Evolutionary conservation across 2,329 filamentous ascomycete genomes (phyloP), one percentile per base, ranked within the genome.

Genomic region (Ophiostoma sp.): DNA sequence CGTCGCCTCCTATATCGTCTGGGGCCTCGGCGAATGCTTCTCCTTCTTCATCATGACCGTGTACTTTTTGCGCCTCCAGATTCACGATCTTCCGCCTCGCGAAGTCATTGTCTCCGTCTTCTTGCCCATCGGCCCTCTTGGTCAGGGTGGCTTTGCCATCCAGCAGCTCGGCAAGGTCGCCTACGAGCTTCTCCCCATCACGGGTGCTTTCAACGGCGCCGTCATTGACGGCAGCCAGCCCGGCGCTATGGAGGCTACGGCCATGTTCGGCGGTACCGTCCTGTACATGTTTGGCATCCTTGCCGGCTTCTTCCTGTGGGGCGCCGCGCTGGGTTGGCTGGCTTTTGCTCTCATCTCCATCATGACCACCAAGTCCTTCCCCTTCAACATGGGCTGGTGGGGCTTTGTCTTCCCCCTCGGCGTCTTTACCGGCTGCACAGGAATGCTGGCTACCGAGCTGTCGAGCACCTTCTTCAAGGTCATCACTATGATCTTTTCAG

Each of bases 51-150:
- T 92, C 25, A 82, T 93, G 33, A 88, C 88, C 12, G 86, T 93
- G 50, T 93, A 93, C 80, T 92, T 92, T 78, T 88, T 91, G 74
- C 89, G 91, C 12, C 83, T 93, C 11, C 89, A 88, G 3, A 80
- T 93, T 2, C 87, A 93, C 80, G 89, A 89, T 52, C 84, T 93
- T 17, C 91, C 91, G 0, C 87, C 90, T 0, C 85, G 87, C 68
- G 91, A 92, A 78, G 87, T 90, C 61, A 87, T 91, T 22, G 88
- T 91, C 0, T 89, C 86, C 1, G 86, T 87, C 11, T 90, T 92
- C 75, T 81, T 92, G 1, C 89, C 89, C 0, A 81, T 92, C 0
- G 89, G 89, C 0, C 89, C 90, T 0, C 81, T 91, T 0, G 89
- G 89, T 0, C 87, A 90, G 79, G 89, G 89, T 25, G 88, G 87